Base-by-base conservation (phyloP, 1,284 basidiomycete genomes). In the Dichomitus squalens region DNA sequence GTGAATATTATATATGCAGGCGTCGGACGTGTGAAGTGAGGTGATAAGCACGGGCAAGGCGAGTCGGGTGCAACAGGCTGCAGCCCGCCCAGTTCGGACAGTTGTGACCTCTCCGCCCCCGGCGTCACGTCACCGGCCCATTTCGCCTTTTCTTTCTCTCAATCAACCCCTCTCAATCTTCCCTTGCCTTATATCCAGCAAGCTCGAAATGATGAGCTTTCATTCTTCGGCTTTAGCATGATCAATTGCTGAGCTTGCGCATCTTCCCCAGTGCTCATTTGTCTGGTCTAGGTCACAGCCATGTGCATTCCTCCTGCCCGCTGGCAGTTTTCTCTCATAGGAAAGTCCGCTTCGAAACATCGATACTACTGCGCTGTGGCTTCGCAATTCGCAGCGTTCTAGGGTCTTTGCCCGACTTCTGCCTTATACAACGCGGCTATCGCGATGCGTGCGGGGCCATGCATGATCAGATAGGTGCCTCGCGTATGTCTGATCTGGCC, bases 11-110 rank as follows among this genome's bases (percentile, higher is more conserved):
- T 64, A 64, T 64, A 61, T 47, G 29, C 29, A 47, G 57, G 39
- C 25, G 49, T 36, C 20, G 44, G 53, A 64, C 62, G 62, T 61
- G 62, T 64, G 62, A 61, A 59, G 59, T 49, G 51, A 55, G 53
- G 59, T 60, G 57, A 64, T 64, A 64, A 60, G 59, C 51, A 53
- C 35, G 57, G 57, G 49, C 53, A 53, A 44, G 49, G 58, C 34
- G 52, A 36, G 55, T 51, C 57, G 55, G 58, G 58, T 29, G 46
- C 35, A 34, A 39, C 47, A 41, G 50, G 46, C 43, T 46, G 50
- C 34, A 38, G 49, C 31, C 50, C 58, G 27, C 49, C 49, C 49
- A 18, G 49, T 39, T 39, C 49, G 49, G 44, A 29, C 44, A 33
- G 23, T 3, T 44, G 41, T 43, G 25, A 44, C 41, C 25, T n/a